Percentiles rank a stretch among this genome's conserved stretches.
phyloP scores from a whole-genome alignment of 2,329 filamentous ascomycete species.

The Fusarium lyarnte region DNA sequence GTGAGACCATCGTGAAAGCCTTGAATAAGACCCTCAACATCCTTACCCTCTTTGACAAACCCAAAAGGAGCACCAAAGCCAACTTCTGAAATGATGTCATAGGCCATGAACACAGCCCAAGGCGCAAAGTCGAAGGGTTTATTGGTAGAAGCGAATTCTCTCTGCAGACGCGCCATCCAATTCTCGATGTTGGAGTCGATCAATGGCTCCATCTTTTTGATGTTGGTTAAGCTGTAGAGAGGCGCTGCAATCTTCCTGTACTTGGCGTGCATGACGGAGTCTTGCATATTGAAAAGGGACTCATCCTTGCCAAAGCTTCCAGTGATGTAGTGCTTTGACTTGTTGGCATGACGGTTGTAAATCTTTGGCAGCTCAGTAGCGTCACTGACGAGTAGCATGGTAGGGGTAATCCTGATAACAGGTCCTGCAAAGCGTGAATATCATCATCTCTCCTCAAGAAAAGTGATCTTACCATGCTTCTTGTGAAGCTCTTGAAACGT shows the following conservation, averaged over 20 bases:
- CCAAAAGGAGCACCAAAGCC: slow-evolving; percentile 53
- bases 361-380: slow-evolving; percentile 64
- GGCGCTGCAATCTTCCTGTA: slow-evolving; percentile 64
- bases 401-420: slow-evolving; percentile 37
- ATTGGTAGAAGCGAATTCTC: slow-evolving; percentile 55
- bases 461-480: slow-evolving; percentile 18
- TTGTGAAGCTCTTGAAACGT: slow-evolving; percentile 30
- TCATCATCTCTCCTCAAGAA: rapidly evolving
- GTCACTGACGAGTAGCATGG: slow-evolving; percentile 42
- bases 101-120: slow-evolving; percentile 40
- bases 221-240: slow-evolving; percentile 64
- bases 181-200: slow-evolving; percentile 60
- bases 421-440: slow-evolving; percentile 19
- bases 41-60: slow-evolving; percentile 57
- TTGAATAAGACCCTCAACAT: slow-evolving; percentile 54
- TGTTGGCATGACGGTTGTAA: slow-evolving; percentile 65
- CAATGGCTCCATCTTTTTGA: slow-evolving; percentile 67
- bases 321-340: slow-evolving; percentile 67
- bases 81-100: slow-evolving; percentile 63
- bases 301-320: slow-evolving; percentile 66
- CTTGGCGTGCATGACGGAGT: slow-evolving; percentile 59
- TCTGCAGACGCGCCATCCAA: slow-evolving; percentile 61
- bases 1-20: slow-evolving; percentile 32
- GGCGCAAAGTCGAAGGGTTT: slow-evolving; percentile 63
- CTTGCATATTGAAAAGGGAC: slow-evolving; percentile 66